Conservation (phyloP, 2,329 filamentous ascomycete species). For the Curvularia eragrostidis region DNA sequence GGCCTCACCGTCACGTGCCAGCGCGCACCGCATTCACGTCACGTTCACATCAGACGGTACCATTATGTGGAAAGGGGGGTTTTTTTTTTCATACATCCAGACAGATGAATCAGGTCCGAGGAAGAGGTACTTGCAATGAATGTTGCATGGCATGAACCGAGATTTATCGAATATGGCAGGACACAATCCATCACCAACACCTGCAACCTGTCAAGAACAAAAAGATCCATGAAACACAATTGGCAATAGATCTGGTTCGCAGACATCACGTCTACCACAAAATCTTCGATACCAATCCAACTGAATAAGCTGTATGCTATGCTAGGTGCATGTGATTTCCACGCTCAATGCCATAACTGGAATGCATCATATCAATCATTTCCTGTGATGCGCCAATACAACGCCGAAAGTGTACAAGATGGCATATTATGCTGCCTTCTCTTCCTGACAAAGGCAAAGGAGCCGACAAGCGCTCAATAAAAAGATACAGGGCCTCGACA, state of each 20-base stretch:
- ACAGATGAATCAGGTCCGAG: background rate
- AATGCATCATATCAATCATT: conserved; percentile 25
- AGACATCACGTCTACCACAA: background rate
- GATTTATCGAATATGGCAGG: background rate
- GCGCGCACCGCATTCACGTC: conserved; percentile 17
- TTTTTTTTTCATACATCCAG: background rate
- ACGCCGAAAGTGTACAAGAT: conserved; percentile 9
- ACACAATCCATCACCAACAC: background rate
- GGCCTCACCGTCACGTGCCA: conserved; percentile 16
- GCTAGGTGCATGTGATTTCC: conserved; percentile 30
- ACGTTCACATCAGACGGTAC: conserved; percentile 3
- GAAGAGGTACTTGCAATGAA: background rate
- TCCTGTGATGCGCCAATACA: conserved; percentile 27
- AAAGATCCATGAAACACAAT: too few relatives aligned
- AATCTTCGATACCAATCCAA: conserved; percentile 5
- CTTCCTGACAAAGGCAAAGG: background rate
- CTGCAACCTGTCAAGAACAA: conserved; percentile 2
- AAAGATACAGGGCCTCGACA: background rate
- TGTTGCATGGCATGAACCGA: background rate
- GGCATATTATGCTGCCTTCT: background rate
- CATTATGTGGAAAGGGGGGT: background rate
- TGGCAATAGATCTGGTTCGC: background rate
- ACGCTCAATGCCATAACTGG: conserved; percentile 23
- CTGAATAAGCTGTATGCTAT: conserved; percentile 20
- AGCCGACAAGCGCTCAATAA: background rate